Evolutionary conservation across 192 early-diverging fungal species (phyloP), one percentile per base, ranked within the genome.

Genomic region (Funneliformis geosporum): DNA sequence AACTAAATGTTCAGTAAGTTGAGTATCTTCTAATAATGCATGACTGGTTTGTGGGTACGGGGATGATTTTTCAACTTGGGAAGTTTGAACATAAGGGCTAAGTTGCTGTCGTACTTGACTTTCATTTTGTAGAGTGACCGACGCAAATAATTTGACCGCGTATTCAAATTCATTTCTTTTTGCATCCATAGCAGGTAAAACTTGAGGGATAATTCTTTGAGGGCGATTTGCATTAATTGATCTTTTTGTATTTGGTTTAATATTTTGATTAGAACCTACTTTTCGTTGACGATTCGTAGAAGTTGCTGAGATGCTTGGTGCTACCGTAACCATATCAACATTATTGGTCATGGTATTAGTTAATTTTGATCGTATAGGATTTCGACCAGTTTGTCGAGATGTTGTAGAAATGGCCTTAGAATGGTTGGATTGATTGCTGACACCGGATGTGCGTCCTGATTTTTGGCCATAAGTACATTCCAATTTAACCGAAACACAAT

Each of bases 401-500:
- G n/a, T 8, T 0, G 39, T 73, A 38, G 43, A 25, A 73, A 55
- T 73, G 28, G 25, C 7, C 21, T 70, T 33, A 47, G 47, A 50
- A 43, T 46, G 43, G 1, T 18, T 16, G 39, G 28, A 21, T 70
- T 28, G 40, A 47, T 5, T 42, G n/a, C 27, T 42, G 11, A 18
- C 44, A 38, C 43, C 11, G 21, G 69, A 47, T 11, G 40, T 28
- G 18, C 71, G 23, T 2, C 50, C 33, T 10, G 73, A 8, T 21
- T 55, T 66, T 50, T 67, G 62, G 33, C 59, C 59, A 55, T 78
- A 78, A 9, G 76, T 78, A 25, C 76, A 78, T 46, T 78, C 76
- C 28, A 78, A 60, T 14, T 61, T 33, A 33, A 78, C 76, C 11
- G 76, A 78, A 11, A 46, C 47, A n/a, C 76, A 78, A 67, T 78